Evolutionary conservation across 2,329 filamentous ascomycete species (phyloP), one percentile per base, ranked within the genome.

Genomic region (Ophioceras dolichostomum): DNA sequence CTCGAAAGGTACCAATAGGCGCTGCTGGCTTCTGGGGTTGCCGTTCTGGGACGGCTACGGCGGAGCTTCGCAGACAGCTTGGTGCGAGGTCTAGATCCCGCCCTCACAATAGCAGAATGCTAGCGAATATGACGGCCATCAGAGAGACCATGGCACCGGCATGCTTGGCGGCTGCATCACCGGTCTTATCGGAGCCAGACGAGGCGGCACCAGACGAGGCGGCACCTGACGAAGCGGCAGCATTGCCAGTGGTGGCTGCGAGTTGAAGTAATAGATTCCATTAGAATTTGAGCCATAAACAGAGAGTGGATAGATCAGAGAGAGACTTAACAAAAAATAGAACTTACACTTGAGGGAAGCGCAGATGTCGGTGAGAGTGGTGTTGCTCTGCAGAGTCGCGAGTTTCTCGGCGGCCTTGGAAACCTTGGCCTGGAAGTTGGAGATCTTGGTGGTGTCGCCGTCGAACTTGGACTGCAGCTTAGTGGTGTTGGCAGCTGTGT

Each of bases 381-480:
- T 39, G 47, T 62, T 61, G 46, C 43, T 43, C 46, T 49, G 45
- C 47, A 61, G 28, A 6, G 42, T 42, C 20, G 45, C 40, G 10
- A 60, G 47, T 45, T 53, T 51, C 22, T 48, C 45, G 17, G 50
- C 41, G 29, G 48, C 45, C 29, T 42, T 42, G 30, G 37, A 38
- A 28, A 49, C 51, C 47, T 52, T 53, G 31, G 47, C 48, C 51
- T 60, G 49, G 50, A 57, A 53, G 28, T 39, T 45, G 28, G 48
- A 47, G 28, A 56, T 50, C 49, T 54, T 55, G 40, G 52, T 55
- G 14, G 51, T 42, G 41, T 61, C 54, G 34, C 47, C 47, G 16
- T 59, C 45, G 41, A 59, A 55, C 45, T 56, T 55, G 33, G 45
- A 41, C 14, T 49, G 43, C 13, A 59, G 47, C 5, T 43, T 45